Base-by-base conservation (phyloP, 2,329 filamentous ascomycete genomes). In the Talaromyces atroroseus region DNA sequence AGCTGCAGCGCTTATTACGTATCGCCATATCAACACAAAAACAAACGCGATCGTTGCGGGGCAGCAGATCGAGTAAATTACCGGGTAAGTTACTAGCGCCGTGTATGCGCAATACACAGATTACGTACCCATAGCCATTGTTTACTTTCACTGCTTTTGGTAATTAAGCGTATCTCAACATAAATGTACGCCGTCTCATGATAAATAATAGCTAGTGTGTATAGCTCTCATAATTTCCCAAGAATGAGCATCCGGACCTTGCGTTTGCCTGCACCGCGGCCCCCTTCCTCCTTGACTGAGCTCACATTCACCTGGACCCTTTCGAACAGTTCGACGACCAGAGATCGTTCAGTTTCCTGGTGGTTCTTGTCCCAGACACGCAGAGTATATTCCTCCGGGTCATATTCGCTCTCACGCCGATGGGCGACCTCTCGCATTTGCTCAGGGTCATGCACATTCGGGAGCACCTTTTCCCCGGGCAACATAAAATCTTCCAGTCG, bases 221-320 rank as follows among this genome's bases (percentile, higher is more conserved):
- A 38, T 10, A 44, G 54, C 20, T 18, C n/a, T 47, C 49, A 60
- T 44, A 21, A 58, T 55, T 65, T 63, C 23, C 68, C 68, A 21
- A 72, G 61, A 29, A 78, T 69, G 58, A 77, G 63, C 52, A 78
- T 73, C 32, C 76, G 66, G 10, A 78, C 75, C 60, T 73, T 92
- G 62, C 94, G 84, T 85, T 97, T 99, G 56, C 94, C 94, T n/a
- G 92, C 96, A 59, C 84, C 84, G 76, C 76, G 71, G 20, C 72
- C 71, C 40, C 71, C 73, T 60, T 95, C 90, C 72, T 99, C 94
- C 78, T 92, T 90, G 68, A 95, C 88, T 70, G 97, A 95, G 65
- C 85, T 89, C 62, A 99, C 91, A 69, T 86, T 84, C 14, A 99
- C 92, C 64, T 80, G 83, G 62, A 99, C 88, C 79, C 92, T 95